A percentile compares a stretch with the other conserved stretches of the same genome.
phyloP scores from a whole-genome alignment of 2,329 filamentous ascomycete genomes.

The Sclerotiophoma versabilis region DNA sequence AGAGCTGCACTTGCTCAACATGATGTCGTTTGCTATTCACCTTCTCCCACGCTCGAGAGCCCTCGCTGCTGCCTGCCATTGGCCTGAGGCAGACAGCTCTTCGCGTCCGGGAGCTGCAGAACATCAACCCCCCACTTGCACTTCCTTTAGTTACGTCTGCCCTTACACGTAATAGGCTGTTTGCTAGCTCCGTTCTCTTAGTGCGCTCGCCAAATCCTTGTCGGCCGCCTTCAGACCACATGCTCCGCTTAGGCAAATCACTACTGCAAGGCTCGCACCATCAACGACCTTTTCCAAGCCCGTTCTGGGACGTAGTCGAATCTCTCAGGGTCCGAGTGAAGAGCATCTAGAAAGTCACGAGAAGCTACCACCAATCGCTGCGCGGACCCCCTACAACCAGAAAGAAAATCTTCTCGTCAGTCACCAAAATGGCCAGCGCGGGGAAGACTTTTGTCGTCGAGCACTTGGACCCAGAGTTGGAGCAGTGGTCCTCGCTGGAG shows the following conservation, averaged over 20 bases:
- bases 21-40: constrained; percentile 12
- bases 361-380: constrained; percentile 5
- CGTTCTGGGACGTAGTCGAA: constrained; percentile 15
- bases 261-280: constrained; percentile 36
- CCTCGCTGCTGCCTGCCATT: not conserved
- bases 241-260: constrained; percentile 31
- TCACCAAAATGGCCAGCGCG: constrained; percentile 37
- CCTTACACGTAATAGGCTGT: constrained; percentile 24
- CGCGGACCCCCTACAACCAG: constrained; percentile 2
- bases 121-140: constrained; percentile 17
- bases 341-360: not conserved
- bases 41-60: constrained; percentile 9
- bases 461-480: constrained; percentile 93
- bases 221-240: constrained; percentile 25
- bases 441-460: constrained; percentile 89
- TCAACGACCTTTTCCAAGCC: constrained; percentile 8
- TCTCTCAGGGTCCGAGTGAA: not conserved
- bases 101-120: not conserved
- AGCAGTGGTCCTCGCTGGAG: constrained; percentile 92
- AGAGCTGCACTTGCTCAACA: constrained; percentile 11
- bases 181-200: constrained; percentile 21
- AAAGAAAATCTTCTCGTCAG: constrained; percentile 20
- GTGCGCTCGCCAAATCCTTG: constrained; percentile 21
- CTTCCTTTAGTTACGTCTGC: constrained; percentile 10
- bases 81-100: constrained; percentile 1